Base-by-base conservation (phyloP, 768 basidiomycete genomes). In the Mycena galopus region DNA sequence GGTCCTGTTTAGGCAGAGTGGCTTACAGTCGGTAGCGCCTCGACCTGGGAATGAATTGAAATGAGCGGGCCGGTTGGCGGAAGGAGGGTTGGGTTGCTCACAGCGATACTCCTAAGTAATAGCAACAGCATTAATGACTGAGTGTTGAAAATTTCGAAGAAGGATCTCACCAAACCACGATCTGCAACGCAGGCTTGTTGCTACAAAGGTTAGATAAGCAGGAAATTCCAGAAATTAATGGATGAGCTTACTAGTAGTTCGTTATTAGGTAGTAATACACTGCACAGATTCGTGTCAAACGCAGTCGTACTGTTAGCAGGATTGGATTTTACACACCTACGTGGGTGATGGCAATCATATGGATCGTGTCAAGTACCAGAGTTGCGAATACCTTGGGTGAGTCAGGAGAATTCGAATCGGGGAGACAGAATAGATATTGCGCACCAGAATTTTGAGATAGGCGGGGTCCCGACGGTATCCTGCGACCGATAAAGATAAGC, bases 231-330 rank as follows among this genome's bases (percentile, higher is more conserved):
- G 23, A 17, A 33, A 42, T 17, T n/a, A n/a, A n/a, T n/a, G 23
- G 1, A 21, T 35, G 65, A 16, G 11, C 83, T 16, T 75, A 76
- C 79, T 83, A 83, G 56, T 82, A 88, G 62, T 86, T 76, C 1
- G 84, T 80, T 17, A 90, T 78, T n/a, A 87, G 76, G 73, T 89
- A 89, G 19, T 84, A 80, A 70, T 89, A 90, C 16, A 84, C 88
- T 88, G 32, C 6, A n/a, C n/a, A n/a, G n/a, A 21, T 25, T 37
- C 16, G 11, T 11, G 53, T 70, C 42, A 74, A 67, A 63, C n/a
- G 21, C 19, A 8, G 63, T 10, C 17, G 19, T n/a, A 10, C 16
- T 12, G 3, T 59, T 9, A 3, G 12, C 39, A 39, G 4, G 39
- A 35, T 35, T 8, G 23, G 6, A 57, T 25, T 16, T 17, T 68